A percentile compares a stretch with the other conserved stretches of the same genome.
phyloP scores from a whole-genome alignment of 768 basidiomycete genomes.

The Mycena indigotica region DNA sequence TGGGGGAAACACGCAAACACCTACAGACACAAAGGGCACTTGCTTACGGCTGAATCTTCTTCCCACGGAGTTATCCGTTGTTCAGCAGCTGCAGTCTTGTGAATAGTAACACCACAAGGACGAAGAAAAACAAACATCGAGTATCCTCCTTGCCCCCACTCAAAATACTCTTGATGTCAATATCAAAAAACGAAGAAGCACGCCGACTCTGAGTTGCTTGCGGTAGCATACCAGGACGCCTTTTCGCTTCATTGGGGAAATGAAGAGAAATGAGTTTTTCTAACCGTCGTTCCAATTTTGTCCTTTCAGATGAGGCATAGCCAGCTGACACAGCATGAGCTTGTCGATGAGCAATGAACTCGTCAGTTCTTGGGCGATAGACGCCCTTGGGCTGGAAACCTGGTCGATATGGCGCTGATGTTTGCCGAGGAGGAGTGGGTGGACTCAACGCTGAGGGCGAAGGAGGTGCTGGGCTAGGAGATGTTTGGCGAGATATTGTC shows the following conservation, averaged over 20 bases:
- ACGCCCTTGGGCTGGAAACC: conserved; percentile 95
- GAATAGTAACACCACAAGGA: not conserved
- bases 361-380: conserved; percentile 77
- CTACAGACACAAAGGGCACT: conserved; percentile 86
- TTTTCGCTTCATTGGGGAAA: conserved; percentile 45
- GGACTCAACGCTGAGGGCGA: conserved; percentile 23
- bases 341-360: conserved; percentile 59
- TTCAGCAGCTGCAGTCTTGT: conserved; percentile 68
- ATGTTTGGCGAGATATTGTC: conserved; percentile 20
- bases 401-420: conserved; percentile 73
- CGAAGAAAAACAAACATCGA: conserved; percentile 51
- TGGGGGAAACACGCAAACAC: conserved; percentile 23
- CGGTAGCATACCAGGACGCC: conserved; percentile 21
- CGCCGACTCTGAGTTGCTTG: conserved; percentile 39
- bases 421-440: conserved; percentile 22
- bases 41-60: conserved; percentile 71
- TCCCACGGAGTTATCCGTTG: conserved; percentile 96
- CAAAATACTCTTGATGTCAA: conserved; percentile 65
- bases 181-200: conserved; percentile 73
- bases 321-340: conserved; percentile 30
- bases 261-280: conserved; percentile 84
- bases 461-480: conserved; percentile 25
- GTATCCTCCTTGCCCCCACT: conserved; percentile 60
- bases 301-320: conserved; percentile 65
- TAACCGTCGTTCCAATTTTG: conserved; percentile 81